Conservation (phyloP, 2,329 filamentous ascomycete species). For the Colletotrichum tropicale region DNA sequence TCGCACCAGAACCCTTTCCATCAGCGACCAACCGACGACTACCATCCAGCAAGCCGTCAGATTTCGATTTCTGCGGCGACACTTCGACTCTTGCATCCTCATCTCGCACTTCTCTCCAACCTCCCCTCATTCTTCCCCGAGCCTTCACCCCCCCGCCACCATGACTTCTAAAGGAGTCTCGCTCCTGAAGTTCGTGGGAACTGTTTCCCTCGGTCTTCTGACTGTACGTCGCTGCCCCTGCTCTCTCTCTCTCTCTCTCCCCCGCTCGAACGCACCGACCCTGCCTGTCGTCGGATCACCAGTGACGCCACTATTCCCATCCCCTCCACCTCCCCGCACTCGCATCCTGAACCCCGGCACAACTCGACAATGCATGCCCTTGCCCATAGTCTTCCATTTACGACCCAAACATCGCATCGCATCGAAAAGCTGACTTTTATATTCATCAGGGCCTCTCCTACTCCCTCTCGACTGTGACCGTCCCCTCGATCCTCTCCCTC, state of each 20-base stretch:
- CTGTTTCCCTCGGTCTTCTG: slow-evolving; percentile 83
- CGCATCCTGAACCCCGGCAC: not conserved
- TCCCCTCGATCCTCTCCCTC: slow-evolving; percentile 81
- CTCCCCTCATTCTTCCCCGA: not conserved
- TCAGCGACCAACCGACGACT: not conserved
- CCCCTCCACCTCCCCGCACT: slow-evolving; percentile 12
- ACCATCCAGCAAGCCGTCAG: not conserved
- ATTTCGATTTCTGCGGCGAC: not conserved
- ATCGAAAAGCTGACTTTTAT: not conserved
- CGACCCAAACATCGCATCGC: not conserved
- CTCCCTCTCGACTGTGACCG: slow-evolving; percentile 76
- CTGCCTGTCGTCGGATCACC: not conserved
- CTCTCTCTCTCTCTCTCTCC: not conserved
- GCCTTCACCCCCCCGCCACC: slow-evolving; percentile 24
- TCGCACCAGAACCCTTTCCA: not conserved
- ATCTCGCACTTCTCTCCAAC: not conserved
- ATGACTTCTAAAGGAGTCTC: slow-evolving; percentile 76
- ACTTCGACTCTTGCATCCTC: slow-evolving; percentile 2
- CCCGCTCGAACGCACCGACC: not conserved
- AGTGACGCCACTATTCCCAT: slow-evolving; percentile 18
- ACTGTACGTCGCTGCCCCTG: slow-evolving; percentile 65
- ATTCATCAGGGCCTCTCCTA: slow-evolving; percentile 80
- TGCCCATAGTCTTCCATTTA: not conserved
- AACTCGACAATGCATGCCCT: not conserved
- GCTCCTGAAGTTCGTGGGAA: slow-evolving; percentile 90